phyloP scores from a whole-genome alignment of 1,284 basidiomycete species.

The Moesziomyces globuligerus region DNA sequence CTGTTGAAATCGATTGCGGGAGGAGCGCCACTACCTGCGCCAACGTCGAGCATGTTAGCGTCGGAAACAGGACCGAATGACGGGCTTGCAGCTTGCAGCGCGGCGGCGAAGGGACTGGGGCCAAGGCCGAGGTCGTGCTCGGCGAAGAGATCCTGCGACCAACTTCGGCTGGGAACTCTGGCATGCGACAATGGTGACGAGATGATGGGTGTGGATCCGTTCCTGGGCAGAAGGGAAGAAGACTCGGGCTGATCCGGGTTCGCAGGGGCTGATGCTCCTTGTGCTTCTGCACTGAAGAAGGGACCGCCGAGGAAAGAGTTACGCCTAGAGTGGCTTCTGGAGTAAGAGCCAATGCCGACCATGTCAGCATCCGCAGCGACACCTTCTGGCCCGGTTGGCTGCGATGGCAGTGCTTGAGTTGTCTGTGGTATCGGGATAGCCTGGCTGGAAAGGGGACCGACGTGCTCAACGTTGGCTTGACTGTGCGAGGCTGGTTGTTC shows the following conservation, averaged over 20 bases:
- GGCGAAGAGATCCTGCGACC: slow-evolving; percentile 30
- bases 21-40: neutral
- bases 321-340: slow-evolving; percentile 43
- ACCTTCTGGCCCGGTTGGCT: neutral
- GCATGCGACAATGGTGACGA: neutral
- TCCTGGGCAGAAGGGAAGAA: slow-evolving; percentile 1
- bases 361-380: slow-evolving; percentile 16
- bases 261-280: neutral
- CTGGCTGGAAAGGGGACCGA: neutral
- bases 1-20: slow-evolving; percentile 34
- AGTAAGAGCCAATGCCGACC: slow-evolving; percentile 55
- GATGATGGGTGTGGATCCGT: neutral
- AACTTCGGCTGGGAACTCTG: slow-evolving; percentile 5
- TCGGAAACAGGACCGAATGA: slow-evolving; percentile 8
- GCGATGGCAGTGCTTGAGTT: neutral
- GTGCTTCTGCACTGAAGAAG: slow-evolving; percentile 16
- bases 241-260: neutral
- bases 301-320: slow-evolving; percentile 48
- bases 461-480: neutral
- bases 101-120: slow-evolving; percentile 39
- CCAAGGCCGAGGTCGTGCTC: slow-evolving; percentile 41
- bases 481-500: neutral
- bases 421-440: slow-evolving; percentile 3
- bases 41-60: neutral
- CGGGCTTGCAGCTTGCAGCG: slow-evolving; percentile 32